Evolutionary conservation across 371 early-diverging fungal species (phyloP), one percentile per base, ranked within the genome.

Genomic region (Mucor lusitanicus): DNA sequence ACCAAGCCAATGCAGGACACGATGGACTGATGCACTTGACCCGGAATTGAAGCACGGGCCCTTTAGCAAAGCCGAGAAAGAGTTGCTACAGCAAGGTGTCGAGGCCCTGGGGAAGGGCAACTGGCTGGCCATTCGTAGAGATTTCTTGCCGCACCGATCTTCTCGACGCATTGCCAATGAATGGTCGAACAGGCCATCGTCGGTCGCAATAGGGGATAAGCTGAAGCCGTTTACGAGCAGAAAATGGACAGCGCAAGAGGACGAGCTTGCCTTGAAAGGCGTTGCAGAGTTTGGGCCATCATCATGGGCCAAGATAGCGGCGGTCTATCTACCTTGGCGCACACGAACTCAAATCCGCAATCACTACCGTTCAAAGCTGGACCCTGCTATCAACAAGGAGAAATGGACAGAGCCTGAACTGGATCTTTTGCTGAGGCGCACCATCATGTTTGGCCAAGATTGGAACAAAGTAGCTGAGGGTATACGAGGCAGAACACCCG

Each of bases 401-500:
- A 59, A 59, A 28, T 80, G 82, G 80, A 66, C 77, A 6, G 64
- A 73, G 0, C 61, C 71, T 11, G 84, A 84, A 40, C 55, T 64
- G 6, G 72, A 76, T 37, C n/a, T 79, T 0, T 63, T 84, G 25
- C 64, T 84, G 19, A 62, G 77, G 17, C 65, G 82, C 7, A 72
- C 76, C 7, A 73, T 82, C 21, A 54, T 78, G 23, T 78, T 67
- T 59, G 82, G 84, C 15, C 58, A 72, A 9, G 61, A 79, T 13
- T 84, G 84, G 84, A 58, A 46, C 0, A 78, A 77, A 59, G 75
- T 84, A 5, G 80, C 84, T 5, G 79, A 77, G 40, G 80, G 80
- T 0, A 53, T 84, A 13, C 75, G 64, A 5, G 78, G 79, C 17
- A 56, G 82, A 55, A 40, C 70, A 4, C 67, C 74, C 3, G 55